phyloP scores from a whole-genome alignment of 331 rosid species.

The Malus hybrid region DNA sequence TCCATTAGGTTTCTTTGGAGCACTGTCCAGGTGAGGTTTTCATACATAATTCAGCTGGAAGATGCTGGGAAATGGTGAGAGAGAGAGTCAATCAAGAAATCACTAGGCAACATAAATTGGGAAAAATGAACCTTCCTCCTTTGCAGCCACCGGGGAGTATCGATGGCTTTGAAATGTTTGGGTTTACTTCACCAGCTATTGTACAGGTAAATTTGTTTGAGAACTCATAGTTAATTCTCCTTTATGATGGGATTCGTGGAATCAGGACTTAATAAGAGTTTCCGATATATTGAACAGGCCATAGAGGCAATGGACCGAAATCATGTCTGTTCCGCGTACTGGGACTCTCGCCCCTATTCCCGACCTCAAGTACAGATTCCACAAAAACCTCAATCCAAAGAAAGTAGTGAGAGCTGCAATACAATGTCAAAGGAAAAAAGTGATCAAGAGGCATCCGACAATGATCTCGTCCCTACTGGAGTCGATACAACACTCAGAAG shows the following conservation, averaged over 20 bases:
- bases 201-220: conserved; percentile 67
- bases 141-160: conserved; percentile 97
- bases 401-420: conserved; percentile 22
- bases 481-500: conserved; percentile 35
- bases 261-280: not conserved
- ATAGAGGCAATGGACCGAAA: conserved; percentile 82
- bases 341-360: conserved; percentile 97
- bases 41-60: conserved; percentile 58
- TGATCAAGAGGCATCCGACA: conserved; percentile 22
- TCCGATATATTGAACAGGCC: conserved; percentile 34
- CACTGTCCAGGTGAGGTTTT: conserved; percentile 66
- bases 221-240: not conserved
- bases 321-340: conserved; percentile 74
- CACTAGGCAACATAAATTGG: conserved; percentile 74
- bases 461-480: conserved; percentile 20
- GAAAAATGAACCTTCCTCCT: conserved; percentile 79
- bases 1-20: conserved; percentile 70
- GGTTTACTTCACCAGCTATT: conserved; percentile 91
- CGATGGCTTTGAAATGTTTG: conserved; percentile 98
- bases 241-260: not conserved
- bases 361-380: conserved; percentile 82
- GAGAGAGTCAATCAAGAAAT: conserved; percentile 94
- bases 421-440: not conserved
- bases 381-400: conserved; percentile 39
- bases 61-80: conserved; percentile 96